Conservation (phyloP, 495 filamentous ascomycete genomes). For the Aspergillus steynii region DNA sequence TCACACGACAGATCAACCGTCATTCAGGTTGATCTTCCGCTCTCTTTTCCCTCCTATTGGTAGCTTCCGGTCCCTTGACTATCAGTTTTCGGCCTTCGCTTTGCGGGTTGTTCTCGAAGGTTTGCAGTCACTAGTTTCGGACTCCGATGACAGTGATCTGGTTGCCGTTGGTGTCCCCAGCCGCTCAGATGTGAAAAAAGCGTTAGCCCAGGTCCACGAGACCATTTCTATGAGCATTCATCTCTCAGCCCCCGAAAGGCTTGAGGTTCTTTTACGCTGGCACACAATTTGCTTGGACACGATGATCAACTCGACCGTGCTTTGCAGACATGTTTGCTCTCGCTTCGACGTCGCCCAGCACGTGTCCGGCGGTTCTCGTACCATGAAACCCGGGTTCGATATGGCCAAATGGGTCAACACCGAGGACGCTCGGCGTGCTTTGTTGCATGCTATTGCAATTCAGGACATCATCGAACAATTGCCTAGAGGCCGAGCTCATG, state of each 20-base stretch:
- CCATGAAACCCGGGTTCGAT: slow-evolving; percentile 33
- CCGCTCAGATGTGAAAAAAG: slow-evolving; percentile 41
- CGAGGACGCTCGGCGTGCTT: slow-evolving; percentile 43
- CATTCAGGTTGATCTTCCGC: slow-evolving; percentile 44
- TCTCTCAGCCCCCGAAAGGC: slow-evolving; percentile 38
- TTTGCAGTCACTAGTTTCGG: slow-evolving; percentile 45
- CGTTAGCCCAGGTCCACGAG: slow-evolving; percentile 44
- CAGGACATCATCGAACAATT: slow-evolving; percentile 53
- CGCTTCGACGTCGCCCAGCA: slow-evolving; percentile 45
- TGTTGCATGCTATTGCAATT: slow-evolving; percentile 49
- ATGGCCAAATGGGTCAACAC: slow-evolving; percentile 40
- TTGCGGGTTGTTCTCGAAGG: slow-evolving; percentile 49
- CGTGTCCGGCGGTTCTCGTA: slow-evolving; percentile 32
- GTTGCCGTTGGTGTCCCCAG: slow-evolving; percentile 41
- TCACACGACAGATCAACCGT: slow-evolving; percentile 32
- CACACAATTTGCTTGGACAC: slow-evolving; percentile 50
- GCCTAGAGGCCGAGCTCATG: slow-evolving; percentile 48
- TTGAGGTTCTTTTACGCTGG: slow-evolving; percentile 50
- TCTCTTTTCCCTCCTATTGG: slow-evolving; percentile 40
- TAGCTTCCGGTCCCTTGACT: slow-evolving; percentile 35
- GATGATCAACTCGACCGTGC: slow-evolving; percentile 42
- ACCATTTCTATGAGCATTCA: slow-evolving; percentile 41
- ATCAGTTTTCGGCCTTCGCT: slow-evolving; percentile 44
- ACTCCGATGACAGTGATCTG: slow-evolving; percentile 40
- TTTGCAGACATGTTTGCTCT: slow-evolving; percentile 44